These are phyloP conservation scores for Litchi chinensis DNA, from an alignment of 345 rosid species.

Conservation along the genomic window DNA sequence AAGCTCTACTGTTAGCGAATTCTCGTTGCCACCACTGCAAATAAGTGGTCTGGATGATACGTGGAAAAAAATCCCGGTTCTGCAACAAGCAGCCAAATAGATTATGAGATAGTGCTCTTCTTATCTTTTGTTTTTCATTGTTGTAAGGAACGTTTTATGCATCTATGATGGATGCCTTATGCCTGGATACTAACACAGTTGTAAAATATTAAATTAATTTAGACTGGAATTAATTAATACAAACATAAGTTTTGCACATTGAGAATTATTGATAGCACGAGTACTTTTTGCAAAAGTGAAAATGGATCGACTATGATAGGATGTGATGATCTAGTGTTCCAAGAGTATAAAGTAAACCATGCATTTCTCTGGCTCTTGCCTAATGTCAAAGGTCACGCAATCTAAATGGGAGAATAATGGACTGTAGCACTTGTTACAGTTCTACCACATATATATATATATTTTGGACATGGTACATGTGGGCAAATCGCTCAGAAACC, in stretches of 20 bases:
- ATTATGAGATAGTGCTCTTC: neutral
- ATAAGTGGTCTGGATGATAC: constrained; percentile 60
- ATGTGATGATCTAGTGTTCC: neutral
- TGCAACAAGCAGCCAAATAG: constrained; percentile 84
- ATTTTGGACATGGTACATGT: too few relatives aligned
- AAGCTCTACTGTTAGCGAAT: constrained; percentile 85
- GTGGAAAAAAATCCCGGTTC: constrained; percentile 76
- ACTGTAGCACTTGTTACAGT: neutral
- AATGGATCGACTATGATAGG: neutral
- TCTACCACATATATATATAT: too few relatives aligned
- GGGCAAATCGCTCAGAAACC: too few relatives aligned
- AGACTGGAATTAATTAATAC: constrained; percentile 14
- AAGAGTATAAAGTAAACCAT: too few relatives aligned
- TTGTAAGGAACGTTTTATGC: constrained; percentile 10
- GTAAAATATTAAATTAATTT: constrained; percentile 33
- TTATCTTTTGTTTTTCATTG: too few relatives aligned
- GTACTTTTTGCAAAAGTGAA: neutral
- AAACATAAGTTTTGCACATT: constrained; percentile 4
- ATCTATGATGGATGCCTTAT: constrained; percentile 29
- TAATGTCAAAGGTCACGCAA: neutral
- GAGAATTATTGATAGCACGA: neutral
- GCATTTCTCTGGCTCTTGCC: neutral
- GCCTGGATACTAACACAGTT: constrained; percentile 36
- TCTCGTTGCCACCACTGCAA: constrained; percentile 89
- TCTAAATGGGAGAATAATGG: neutral